Conservation (phyloP, 257 asterid species). For the Gynochthodes officinalis region DNA sequence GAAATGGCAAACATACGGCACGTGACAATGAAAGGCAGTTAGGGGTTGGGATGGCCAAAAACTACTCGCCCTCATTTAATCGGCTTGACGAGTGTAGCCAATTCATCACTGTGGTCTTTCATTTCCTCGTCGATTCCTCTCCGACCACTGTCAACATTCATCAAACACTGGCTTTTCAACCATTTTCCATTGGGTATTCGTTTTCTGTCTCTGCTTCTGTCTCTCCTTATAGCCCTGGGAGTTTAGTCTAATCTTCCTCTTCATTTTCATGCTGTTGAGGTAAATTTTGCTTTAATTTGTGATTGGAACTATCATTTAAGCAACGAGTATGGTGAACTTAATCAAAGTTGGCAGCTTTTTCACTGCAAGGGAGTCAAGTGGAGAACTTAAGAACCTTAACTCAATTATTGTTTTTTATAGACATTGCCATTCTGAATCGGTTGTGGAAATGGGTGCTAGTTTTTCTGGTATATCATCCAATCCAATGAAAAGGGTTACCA, state of each 20-base stretch:
- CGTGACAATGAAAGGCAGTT: slow-evolving; percentile 3
- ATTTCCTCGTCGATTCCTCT: slow-evolving; percentile 25
- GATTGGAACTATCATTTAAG: background rate
- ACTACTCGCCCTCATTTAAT: slow-evolving; percentile 11
- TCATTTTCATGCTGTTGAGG: background rate
- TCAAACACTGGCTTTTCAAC: background rate
- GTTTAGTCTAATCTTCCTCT: too few relatives aligned
- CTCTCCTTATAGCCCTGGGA: too few relatives aligned
- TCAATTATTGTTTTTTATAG: slow-evolving; percentile 15
- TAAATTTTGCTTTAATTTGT: background rate
- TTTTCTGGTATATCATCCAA: slow-evolving; percentile 23
- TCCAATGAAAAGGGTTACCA: slow-evolving; percentile 29
- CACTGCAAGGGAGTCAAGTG: slow-evolving; percentile 10
- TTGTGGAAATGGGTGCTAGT: slow-evolving; percentile 20
- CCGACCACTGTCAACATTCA: slow-evolving; percentile 11
- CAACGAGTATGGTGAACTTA: slow-evolving; percentile 27
- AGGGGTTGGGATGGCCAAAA: background rate
- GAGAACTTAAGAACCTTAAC: slow-evolving; percentile 10
- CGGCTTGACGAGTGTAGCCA: slow-evolving; percentile 20
- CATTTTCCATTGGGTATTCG: background rate
- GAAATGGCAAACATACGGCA: background rate
- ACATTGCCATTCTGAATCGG: slow-evolving; percentile 31
- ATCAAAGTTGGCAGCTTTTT: slow-evolving; percentile 21
- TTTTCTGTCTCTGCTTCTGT: slow-evolving; percentile 13
- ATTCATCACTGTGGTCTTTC: slow-evolving; percentile 36